phyloP scores from a whole-genome alignment of 371 early-diverging fungal species.

The Blakeslea trispora region DNA sequence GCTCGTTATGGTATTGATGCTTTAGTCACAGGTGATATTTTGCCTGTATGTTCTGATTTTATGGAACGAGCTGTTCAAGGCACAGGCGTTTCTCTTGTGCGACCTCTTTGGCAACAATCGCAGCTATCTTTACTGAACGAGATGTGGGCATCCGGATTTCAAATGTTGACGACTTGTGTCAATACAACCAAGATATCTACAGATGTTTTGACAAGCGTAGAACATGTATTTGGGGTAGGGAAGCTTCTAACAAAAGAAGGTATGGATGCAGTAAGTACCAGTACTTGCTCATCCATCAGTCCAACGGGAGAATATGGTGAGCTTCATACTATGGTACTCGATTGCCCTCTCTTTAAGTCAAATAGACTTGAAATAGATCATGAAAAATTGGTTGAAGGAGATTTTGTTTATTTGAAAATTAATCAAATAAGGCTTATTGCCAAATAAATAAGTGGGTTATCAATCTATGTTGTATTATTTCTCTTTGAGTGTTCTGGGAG shows the following conservation, averaged over 20 bases:
- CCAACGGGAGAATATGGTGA: slow-evolving; percentile 59
- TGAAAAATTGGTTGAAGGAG: slow-evolving; percentile 28
- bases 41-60: slow-evolving; percentile 59
- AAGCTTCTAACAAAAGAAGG: slow-evolving; percentile 5
- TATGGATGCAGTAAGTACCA: slow-evolving; percentile 6
- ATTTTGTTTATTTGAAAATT: slow-evolving; percentile 43
- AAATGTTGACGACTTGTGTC: slow-evolving; percentile 48
- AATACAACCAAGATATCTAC: slow-evolving; percentile 36
- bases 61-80: slow-evolving; percentile 56
- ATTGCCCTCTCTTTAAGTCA: slow-evolving; percentile 45
- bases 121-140: slow-evolving; percentile 36
- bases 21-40: slow-evolving; percentile 61
- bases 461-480: not conserved
- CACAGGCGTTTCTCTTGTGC: slow-evolving; percentile 47
- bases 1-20: slow-evolving; percentile 37
- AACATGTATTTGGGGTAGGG: slow-evolving; percentile 26
- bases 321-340: slow-evolving; percentile 59
- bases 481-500: not conserved
- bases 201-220: slow-evolving; percentile 5
- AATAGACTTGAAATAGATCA: slow-evolving; percentile 34
- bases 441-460: not conserved
- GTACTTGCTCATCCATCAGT: slow-evolving; percentile 3
- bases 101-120: slow-evolving; percentile 58
- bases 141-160: slow-evolving; percentile 41
- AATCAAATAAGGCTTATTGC: slow-evolving; percentile 23